A percentile compares a stretch with the other conserved stretches of the same genome.
Evolutionary conservation across 202 grass and related monocot genomes (phyloP).

Genomic region (Setaria italica): DNA sequence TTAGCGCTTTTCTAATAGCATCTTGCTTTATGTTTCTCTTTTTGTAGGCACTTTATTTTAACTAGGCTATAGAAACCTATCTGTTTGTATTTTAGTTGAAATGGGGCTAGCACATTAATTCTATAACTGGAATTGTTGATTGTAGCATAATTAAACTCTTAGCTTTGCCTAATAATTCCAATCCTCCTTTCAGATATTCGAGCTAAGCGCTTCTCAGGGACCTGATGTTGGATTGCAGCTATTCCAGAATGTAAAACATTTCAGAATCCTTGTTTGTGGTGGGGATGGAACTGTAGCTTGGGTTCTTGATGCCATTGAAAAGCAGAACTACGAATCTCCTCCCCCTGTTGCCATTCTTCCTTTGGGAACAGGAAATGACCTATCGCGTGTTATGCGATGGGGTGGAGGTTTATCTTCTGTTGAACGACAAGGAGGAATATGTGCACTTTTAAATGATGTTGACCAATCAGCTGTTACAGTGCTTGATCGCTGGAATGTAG

Average conservation of each 20-base stretch:
- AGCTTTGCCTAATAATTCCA: constrained; percentile 26
- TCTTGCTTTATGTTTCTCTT: neutral
- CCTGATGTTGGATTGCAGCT: constrained; percentile 84
- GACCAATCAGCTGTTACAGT: constrained; percentile 79
- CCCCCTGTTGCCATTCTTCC: constrained; percentile 92
- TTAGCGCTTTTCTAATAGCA: neutral
- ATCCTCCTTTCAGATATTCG: constrained; percentile 78
- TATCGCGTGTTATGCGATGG: constrained; percentile 83
- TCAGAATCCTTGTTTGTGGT: constrained; percentile 94
- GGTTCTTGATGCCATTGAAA: constrained; percentile 92
- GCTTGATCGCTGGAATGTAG: constrained; percentile 92
- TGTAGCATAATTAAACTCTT: constrained; percentile 4
- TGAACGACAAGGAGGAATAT: constrained; percentile 78
- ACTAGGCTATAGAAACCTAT: neutral
- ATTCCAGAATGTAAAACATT: constrained; percentile 74
- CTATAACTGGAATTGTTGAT: neutral
- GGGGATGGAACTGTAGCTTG: constrained; percentile 92
- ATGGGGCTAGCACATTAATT: neutral
- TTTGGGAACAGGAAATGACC: constrained; percentile 90
- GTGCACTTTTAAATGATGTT: constrained; percentile 73
- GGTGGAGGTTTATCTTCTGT: constrained; percentile 86
- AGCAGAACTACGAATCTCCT: constrained; percentile 86
- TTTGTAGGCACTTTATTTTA: neutral
- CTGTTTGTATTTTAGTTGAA: neutral
- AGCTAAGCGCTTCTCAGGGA: constrained; percentile 74